Base-by-base conservation (phyloP, 257 asterid genomes). In the Cordia subcordata region DNA sequence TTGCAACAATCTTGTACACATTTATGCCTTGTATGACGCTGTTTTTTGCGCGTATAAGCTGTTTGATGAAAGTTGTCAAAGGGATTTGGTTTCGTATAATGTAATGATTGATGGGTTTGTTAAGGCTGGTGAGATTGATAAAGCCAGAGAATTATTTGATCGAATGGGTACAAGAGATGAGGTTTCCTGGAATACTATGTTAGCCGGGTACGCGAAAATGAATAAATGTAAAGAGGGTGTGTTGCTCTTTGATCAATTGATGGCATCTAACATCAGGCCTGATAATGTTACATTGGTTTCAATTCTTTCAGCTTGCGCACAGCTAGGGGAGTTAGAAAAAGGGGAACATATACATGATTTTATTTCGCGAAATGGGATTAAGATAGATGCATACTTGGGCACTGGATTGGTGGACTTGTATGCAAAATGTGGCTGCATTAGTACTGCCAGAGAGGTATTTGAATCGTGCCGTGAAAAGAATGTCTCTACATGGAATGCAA, bases 371-470 rank as follows among this genome's bases (percentile, higher is more conserved):
- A 71, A 59, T 17, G 62, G 79, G 61, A 76, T 75, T 18, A 45
- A 16, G 37, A 27, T 83, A n/a, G 94, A 81, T 60, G 71, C 79
- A 14, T 91, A 79, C 45, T 67, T 91, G 52, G 80, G 84, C 11
- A 91, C 98, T 49, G 95, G 88, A 9, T 68, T 88, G 83, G 87
- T 91, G 16, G 90, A 88, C 66, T 56, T 91, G 61, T 86, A 85
- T 51, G 79, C 90, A 8, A 91, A 91, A 77, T 79, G 98, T 16
- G 98, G 98, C 21, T 73, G 74, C 72, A 67, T 91, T 54, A 82
- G 74, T 62, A 71, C 53, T 40, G 94, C 95, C 17, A 73, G 47
- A 70, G 83, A 74, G 45, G 59, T 88, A 1, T 91, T 91, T 35
- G 70, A 52, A 42, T 69, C 60, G 1, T 75, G 83, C 39, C 19